phyloP scores from a whole-genome alignment of 2,329 filamentous ascomycete species.

The Colletotrichum orchidophilum region DNA sequence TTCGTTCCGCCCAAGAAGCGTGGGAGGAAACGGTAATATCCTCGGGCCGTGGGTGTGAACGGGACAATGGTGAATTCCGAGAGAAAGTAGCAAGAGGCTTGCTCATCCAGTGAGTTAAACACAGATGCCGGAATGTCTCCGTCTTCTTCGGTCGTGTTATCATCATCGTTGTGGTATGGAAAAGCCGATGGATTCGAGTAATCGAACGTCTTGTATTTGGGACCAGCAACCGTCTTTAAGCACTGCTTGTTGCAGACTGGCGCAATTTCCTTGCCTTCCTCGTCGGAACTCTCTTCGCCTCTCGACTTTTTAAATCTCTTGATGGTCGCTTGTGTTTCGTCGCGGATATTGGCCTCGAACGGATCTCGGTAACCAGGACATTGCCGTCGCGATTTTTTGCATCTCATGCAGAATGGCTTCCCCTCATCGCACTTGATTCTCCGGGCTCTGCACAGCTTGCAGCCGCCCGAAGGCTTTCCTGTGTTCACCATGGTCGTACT shows the following conservation, averaged over 20 bases:
- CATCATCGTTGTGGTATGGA: constrained; percentile 17
- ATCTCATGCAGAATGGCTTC: constrained; percentile 38
- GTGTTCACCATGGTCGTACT: constrained; percentile 38
- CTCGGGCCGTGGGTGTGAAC: constrained; percentile 6
- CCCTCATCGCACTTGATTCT: constrained; percentile 40
- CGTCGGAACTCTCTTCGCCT: constrained; percentile 27
- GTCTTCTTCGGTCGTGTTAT: constrained; percentile 22
- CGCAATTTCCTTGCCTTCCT: constrained; percentile 15
- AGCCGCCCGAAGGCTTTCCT: constrained; percentile 38
- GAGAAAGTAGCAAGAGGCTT: constrained; percentile 33
- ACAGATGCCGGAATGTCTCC: constrained; percentile 24
- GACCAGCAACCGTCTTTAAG: constrained; percentile 21
- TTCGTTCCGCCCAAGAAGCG: constrained; percentile 27
- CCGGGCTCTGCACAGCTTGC: constrained; percentile 37
- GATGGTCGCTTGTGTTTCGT: constrained; percentile 39
- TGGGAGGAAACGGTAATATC: constrained; percentile 33
- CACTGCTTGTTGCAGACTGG: constrained; percentile 30
- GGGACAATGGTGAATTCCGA: constrained; percentile 35
- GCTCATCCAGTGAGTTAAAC: constrained; percentile 29
- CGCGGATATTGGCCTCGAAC: constrained; percentile 39
- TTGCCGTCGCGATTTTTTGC: constrained; percentile 37
- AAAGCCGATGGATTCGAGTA: constrained; percentile 24
- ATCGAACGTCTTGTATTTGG: constrained; percentile 29
- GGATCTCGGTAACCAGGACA: constrained; percentile 39
- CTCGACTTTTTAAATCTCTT: constrained; percentile 34